Conservation (phyloP, 352 stramenopile genomes). For the Globisporangium paroecandrum region DNA sequence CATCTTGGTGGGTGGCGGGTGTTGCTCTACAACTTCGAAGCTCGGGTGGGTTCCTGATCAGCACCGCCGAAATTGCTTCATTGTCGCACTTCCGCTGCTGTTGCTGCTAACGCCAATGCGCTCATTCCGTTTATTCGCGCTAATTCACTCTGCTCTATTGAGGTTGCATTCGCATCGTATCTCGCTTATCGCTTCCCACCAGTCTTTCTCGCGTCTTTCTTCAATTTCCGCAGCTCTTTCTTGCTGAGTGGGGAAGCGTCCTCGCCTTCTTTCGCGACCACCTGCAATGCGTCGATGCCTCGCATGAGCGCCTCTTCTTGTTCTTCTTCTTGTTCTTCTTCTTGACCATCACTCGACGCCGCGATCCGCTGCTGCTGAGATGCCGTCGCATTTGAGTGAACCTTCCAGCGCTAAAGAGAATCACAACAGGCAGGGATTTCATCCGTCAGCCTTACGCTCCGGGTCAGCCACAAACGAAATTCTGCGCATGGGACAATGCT, state of each 20-base stretch:
- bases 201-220: conserved; percentile 18
- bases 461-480: neutral
- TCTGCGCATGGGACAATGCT: neutral
- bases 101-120: neutral
- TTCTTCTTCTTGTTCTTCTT: neutral
- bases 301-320: neutral
- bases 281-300: conserved; percentile 8
- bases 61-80: neutral
- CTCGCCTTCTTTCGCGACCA: conserved; percentile 3
- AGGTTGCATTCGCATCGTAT: neutral
- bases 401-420: conserved; percentile 16
- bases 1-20: neutral
- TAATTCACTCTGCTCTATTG: neutral
- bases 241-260: conserved; percentile 30
- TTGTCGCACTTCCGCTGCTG: neutral
- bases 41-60: neutral
- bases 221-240: conserved; percentile 41
- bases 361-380: conserved; percentile 4
- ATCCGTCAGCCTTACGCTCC: neutral
- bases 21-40: neutral
- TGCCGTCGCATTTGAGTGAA: neutral
- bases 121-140: neutral
- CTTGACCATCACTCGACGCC: neutral
- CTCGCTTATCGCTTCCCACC: neutral
- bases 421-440: neutral